These are phyloP conservation scores for Solanum bukasovii DNA, from an alignment of 257 asterid species.

Conservation along the genomic window DNA sequence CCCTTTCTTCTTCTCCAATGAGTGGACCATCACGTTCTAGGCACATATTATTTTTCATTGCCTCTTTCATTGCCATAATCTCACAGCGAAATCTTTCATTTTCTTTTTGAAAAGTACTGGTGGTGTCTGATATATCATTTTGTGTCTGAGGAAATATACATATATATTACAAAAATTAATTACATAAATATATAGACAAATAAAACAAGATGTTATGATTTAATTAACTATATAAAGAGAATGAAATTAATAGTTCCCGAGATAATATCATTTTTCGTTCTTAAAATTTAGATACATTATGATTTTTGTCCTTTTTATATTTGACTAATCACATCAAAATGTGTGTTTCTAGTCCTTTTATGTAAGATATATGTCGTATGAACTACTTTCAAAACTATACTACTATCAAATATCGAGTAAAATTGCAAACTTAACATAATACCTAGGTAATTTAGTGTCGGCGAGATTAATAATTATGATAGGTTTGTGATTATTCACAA, in stretches of 20 bases:
- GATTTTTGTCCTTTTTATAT: no score
- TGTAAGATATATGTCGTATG: no score
- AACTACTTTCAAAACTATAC: background rate
- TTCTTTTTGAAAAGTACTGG: conserved; percentile 29
- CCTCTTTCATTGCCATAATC: conserved; percentile 42
- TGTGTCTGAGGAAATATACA: conserved; percentile 24
- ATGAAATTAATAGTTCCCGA: background rate
- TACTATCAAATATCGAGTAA: no score
- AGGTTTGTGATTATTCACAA: background rate
- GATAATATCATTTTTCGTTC: background rate
- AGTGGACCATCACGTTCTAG: conserved; percentile 22
- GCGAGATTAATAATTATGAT: no score
- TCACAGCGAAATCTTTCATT: conserved; percentile 40
- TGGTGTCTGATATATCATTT: conserved; percentile 32
- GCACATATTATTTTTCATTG: conserved; percentile 27
- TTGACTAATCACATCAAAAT: background rate
- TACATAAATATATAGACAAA: background rate
- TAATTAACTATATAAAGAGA: background rate
- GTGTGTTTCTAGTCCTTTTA: background rate
- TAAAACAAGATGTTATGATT: background rate
- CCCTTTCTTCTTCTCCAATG: conserved; percentile 26
- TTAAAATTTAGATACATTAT: background rate
- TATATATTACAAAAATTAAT: background rate
- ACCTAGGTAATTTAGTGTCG: no score
- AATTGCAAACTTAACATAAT: no score